A percentile compares a stretch with the other conserved stretches of the same genome.
These are phyloP conservation scores for Yarrowia galli DNA, from an alignment of 1,139 yeast genomes.

Conservation along the genomic window DNA sequence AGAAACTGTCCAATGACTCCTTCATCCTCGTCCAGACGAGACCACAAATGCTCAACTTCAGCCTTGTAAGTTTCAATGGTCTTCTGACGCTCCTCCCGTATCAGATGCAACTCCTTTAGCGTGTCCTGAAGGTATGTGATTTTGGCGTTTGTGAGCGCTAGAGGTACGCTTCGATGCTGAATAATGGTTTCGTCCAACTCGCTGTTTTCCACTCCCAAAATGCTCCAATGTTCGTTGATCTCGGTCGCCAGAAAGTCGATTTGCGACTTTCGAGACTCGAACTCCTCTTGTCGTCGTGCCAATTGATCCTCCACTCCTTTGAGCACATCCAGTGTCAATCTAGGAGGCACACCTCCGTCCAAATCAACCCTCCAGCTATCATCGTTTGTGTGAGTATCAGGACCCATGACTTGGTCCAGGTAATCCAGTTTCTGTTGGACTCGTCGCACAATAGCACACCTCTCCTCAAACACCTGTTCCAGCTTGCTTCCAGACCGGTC, in stretches of 20 bases:
- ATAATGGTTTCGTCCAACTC: constrained; percentile 29
- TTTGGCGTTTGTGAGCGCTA: background rate
- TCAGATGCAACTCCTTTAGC: constrained; percentile 2
- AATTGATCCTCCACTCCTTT: constrained; percentile 1
- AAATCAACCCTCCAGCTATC: constrained; percentile 14
- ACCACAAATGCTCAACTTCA: constrained; percentile 27
- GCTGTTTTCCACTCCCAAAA: constrained; percentile 21
- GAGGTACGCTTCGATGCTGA: constrained; percentile 17
- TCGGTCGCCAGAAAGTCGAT: constrained; percentile 18
- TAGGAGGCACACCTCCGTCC: constrained; percentile 23
- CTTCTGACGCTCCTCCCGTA: constrained; percentile 15
- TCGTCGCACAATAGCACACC: background rate
- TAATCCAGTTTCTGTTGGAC: background rate
- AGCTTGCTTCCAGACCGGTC: constrained; percentile 28
- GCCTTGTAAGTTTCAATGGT: background rate
- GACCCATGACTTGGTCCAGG: constrained; percentile 14
- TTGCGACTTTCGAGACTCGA: constrained; percentile 6
- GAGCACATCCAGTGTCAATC: constrained; percentile 4
- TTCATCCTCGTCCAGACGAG: constrained; percentile 16
- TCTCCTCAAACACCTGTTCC: constrained; percentile 23
- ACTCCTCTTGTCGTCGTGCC: constrained; percentile 6
- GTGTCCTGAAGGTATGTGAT: constrained; percentile 23
- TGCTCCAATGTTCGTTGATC: constrained; percentile 22
- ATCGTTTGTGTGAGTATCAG: background rate
- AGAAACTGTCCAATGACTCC: constrained; percentile 4